A percentile compares a stretch with the other conserved stretches of the same genome.
phyloP scores from a whole-genome alignment of 1,139 yeast species.

The Yamadazyma mexicana region DNA sequence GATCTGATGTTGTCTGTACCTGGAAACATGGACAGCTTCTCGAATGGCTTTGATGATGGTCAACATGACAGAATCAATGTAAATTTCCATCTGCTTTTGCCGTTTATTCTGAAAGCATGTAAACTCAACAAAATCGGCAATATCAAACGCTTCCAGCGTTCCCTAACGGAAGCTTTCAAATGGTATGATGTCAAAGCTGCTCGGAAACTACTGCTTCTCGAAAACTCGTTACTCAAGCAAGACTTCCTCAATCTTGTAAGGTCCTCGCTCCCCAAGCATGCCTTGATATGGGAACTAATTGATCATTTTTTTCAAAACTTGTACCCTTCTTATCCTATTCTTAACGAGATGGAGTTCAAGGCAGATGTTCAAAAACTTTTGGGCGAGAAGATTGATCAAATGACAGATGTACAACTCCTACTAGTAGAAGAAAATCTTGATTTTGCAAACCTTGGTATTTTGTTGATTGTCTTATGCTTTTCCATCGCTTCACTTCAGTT shows the following conservation, averaged over 20 bases:
- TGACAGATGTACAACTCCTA: conserved; percentile 20
- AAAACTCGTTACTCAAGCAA: not conserved
- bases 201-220: not conserved
- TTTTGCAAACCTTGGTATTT: conserved; percentile 24
- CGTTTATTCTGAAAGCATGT: not conserved
- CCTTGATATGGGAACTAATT: conserved; percentile 23
- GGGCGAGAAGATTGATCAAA: conserved; percentile 11
- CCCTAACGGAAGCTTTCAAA: not conserved
- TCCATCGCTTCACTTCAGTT: conserved; percentile 25
- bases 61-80: not conserved
- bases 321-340: conserved; percentile 48
- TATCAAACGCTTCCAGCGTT: not conserved
- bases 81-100: not conserved
- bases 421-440: conserved; percentile 17
- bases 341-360: conserved; percentile 41
- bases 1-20: too few relatives aligned
- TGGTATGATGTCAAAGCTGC: not conserved
- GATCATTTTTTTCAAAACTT: conserved; percentile 39
- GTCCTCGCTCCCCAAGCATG: conserved; percentile 27
- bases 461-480: conserved; percentile 16
- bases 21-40: too few relatives aligned
- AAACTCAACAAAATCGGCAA: not conserved
- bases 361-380: not conserved
- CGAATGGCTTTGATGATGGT: not conserved
- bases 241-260: conserved; percentile 22